phyloP scores from a whole-genome alignment of 2,329 filamentous ascomycete species.

The Trichoderma pleuroti region DNA sequence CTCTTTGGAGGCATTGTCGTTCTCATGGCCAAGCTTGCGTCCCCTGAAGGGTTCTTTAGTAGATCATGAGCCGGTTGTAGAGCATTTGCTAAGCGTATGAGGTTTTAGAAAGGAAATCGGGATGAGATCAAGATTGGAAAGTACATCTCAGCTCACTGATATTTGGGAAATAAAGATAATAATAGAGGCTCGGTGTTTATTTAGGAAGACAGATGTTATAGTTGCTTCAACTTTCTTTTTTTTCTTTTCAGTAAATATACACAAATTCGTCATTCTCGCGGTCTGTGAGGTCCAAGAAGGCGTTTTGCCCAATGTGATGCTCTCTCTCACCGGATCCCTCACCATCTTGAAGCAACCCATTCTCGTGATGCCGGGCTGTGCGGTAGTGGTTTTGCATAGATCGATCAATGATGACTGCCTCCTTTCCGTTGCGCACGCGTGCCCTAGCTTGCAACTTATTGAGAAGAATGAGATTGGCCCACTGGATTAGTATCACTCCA shows the following conservation, averaged over 20 bases:
- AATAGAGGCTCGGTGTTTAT: background rate
- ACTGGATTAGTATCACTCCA: conserved; percentile 51
- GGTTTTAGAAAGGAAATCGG: background rate
- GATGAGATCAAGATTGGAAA: background rate
- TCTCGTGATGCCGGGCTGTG: conserved; percentile 16
- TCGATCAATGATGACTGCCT: conserved; percentile 54
- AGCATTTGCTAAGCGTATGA: background rate
- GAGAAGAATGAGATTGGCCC: conserved; percentile 51
- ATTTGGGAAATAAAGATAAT: background rate
- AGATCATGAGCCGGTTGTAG: background rate
- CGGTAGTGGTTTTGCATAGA: conserved; percentile 57
- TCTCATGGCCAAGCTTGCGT: conserved; percentile 17
- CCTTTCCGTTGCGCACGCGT: conserved; percentile 58
- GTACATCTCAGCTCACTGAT: conserved; percentile 1
- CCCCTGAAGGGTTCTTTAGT: conserved; percentile 17
- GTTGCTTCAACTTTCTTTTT: background rate
- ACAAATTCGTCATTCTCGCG: conserved; percentile 66
- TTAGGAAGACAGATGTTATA: background rate
- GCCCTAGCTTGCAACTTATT: conserved; percentile 55
- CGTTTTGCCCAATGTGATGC: conserved; percentile 43
- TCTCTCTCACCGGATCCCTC: conserved; percentile 12
- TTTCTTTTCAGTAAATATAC: conserved; percentile 49
- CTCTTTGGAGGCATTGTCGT: conserved; percentile 19
- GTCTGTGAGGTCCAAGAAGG: conserved; percentile 60
- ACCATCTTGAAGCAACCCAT: conserved; percentile 4